A percentile compares a stretch with the other conserved stretches of the same genome.
These are phyloP conservation scores for Puccinia hordei DNA, from an alignment of 1,284 basidiomycete species.

Conservation along the genomic window DNA sequence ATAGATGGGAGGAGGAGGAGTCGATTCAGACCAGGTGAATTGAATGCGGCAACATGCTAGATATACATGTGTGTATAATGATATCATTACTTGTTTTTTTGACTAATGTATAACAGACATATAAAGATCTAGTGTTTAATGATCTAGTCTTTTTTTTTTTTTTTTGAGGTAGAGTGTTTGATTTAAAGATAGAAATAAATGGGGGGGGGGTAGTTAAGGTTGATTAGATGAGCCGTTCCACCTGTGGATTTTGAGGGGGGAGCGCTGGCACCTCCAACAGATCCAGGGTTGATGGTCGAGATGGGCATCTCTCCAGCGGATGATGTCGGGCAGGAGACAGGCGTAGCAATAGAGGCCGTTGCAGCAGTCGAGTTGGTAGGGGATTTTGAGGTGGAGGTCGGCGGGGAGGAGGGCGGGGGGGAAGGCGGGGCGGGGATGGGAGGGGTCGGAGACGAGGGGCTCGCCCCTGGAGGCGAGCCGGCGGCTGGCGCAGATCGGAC, in stretches of 20 bases:
- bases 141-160: too few relatives aligned
- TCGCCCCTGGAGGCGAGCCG: background rate
- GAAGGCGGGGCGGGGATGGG: background rate
- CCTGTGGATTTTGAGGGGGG: conserved; percentile 51
- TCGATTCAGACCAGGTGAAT: too few relatives aligned
- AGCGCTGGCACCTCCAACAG: conserved; percentile 56
- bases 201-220: too few relatives aligned
- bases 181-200: too few relatives aligned
- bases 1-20: too few relatives aligned
- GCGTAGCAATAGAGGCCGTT: conserved; percentile 58
- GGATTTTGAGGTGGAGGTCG: conserved; percentile 53
- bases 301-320: conserved; percentile 56
- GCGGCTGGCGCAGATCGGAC: conserved; percentile 60
- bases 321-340: conserved; percentile 56
- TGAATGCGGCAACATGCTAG: too few relatives aligned
- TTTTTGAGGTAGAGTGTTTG: too few relatives aligned
- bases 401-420: background rate
- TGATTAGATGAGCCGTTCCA: background rate
- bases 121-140: too few relatives aligned
- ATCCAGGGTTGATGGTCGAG: conserved; percentile 56
- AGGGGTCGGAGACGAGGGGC: background rate
- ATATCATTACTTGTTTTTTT: too few relatives aligned
- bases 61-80: too few relatives aligned
- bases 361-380: conserved; percentile 58
- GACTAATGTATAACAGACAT: too few relatives aligned